phyloP scores from a whole-genome alignment of 2,329 filamentous ascomycete species.

The Aureobasidium melanogenum region DNA sequence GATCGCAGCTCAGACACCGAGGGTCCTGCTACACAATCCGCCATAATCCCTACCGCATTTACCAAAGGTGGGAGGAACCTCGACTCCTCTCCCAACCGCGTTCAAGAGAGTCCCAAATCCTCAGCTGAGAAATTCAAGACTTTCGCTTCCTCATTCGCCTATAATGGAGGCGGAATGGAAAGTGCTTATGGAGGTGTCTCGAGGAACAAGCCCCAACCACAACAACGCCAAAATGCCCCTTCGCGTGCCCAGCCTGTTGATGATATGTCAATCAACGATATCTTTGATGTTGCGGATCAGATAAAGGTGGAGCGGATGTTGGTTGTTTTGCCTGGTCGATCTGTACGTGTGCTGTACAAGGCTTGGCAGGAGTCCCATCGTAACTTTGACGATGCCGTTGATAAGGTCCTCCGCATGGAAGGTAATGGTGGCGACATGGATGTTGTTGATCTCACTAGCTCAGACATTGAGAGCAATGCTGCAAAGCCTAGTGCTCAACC shows the following conservation, averaged over 20 bases:
- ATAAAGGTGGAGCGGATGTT: slow-evolving; percentile 46
- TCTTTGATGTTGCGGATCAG: slow-evolving; percentile 41
- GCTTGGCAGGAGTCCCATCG: slow-evolving; percentile 43
- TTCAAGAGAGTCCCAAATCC: slow-evolving; percentile 21
- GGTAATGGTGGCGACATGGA: slow-evolving; percentile 9
- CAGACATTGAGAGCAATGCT: slow-evolving; percentile 27
- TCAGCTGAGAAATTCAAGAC: slow-evolving; percentile 16
- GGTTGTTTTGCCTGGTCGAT: slow-evolving; percentile 38
- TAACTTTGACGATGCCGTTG: slow-evolving; percentile 47
- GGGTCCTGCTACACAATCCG: slow-evolving; percentile 36
- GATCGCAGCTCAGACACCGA: slow-evolving; percentile 22
- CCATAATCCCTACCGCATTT: slow-evolving; percentile 54
- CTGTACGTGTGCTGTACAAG: slow-evolving; percentile 40
- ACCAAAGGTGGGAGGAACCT: slow-evolving; percentile 31
- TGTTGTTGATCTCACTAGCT: slow-evolving; percentile 25
- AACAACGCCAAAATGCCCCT: slow-evolving; percentile 26
- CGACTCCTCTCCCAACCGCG: slow-evolving; percentile 24
- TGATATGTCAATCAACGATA: slow-evolving; percentile 40
- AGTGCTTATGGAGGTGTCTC: slow-evolving; percentile 29
- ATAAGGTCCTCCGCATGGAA: slow-evolving; percentile 35
- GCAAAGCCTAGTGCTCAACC: slow-evolving; percentile 16
- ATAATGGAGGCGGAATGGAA: slow-evolving; percentile 33
- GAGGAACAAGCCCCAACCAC: slow-evolving; percentile 12
- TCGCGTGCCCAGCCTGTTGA: slow-evolving; percentile 35
- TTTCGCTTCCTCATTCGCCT: slow-evolving; percentile 20